Conservation (phyloP, 1,284 basidiomycete species). For the Afroboletus lepidellus region DNA sequence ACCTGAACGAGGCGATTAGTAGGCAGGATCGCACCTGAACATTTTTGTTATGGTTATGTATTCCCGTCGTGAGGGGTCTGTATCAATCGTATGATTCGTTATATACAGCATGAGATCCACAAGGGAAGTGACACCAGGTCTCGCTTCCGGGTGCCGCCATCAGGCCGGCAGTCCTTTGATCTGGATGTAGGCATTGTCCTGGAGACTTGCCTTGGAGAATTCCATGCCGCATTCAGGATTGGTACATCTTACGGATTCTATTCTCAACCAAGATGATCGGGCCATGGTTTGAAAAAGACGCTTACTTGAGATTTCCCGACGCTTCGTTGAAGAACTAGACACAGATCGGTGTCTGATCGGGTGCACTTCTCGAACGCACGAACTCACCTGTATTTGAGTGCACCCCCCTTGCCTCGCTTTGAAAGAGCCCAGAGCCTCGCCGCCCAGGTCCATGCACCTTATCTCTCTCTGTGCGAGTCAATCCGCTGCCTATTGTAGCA, state of each 20-base stretch:
- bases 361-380: neutral
- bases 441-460: constrained; percentile 43
- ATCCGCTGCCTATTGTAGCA: neutral
- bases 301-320: constrained; percentile 38
- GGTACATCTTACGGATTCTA: constrained; percentile 32
- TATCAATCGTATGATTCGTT: constrained; percentile 23
- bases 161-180: constrained; percentile 37
- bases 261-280: constrained; percentile 15
- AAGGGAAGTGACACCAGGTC: constrained; percentile 24
- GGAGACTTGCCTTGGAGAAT: constrained; percentile 40
- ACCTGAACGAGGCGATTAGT: constrained; percentile 62
- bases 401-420: constrained; percentile 42
- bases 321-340: constrained; percentile 41
- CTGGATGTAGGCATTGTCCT: constrained; percentile 43
- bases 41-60: constrained; percentile 13
- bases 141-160: constrained; percentile 21
- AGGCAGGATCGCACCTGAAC: constrained; percentile 35
- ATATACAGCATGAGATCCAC: constrained; percentile 33
- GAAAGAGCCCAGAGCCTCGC: constrained; percentile 41
- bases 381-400: constrained; percentile 42
- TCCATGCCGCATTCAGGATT: constrained; percentile 40
- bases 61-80: constrained; percentile 5
- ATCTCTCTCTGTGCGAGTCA: constrained; percentile 38
- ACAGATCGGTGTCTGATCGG: constrained; percentile 9
- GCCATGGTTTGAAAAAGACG: constrained; percentile 8